phyloP scores from a whole-genome alignment of 805 yeast species.

The Kazachstania africana region DNA sequence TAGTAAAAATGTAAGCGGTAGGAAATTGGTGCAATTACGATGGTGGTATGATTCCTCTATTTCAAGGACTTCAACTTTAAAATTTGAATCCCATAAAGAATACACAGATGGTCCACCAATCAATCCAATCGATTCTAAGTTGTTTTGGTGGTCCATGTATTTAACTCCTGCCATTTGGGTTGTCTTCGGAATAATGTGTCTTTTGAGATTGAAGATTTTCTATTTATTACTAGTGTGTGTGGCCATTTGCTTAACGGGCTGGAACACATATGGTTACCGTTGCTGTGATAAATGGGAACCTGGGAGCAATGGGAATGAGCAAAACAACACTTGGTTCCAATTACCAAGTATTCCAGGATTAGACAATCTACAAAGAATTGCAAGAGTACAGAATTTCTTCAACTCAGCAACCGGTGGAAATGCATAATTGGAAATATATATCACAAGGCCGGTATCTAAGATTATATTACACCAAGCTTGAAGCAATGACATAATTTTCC shows the following conservation, averaged over 20 bases:
- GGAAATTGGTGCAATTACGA: conserved; percentile 78
- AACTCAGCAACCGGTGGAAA: conserved; percentile 5
- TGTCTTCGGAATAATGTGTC: conserved; percentile 61
- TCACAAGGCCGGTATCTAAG: too few relatives aligned
- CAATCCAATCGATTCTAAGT: conserved; percentile 83
- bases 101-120: conserved; percentile 35
- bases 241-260: conserved; percentile 59
- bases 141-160: conserved; percentile 77
- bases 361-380: conserved; percentile 16
- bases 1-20: conserved; percentile 80
- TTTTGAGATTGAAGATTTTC: conserved; percentile 64
- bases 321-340: conserved; percentile 19
- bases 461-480: too few relatives aligned
- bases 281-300: conserved; percentile 82
- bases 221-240: conserved; percentile 52
- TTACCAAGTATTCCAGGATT: conserved; percentile 19
- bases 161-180: conserved; percentile 68
- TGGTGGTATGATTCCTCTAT: conserved; percentile 88
- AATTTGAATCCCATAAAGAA: conserved; percentile 26
- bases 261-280: conserved; percentile 84
- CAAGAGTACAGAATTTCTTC: conserved; percentile 21
- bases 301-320: conserved; percentile 5
- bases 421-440: not conserved
- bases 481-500: too few relatives aligned
- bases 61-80: conserved; percentile 16